Evolutionary conservation across 176 grass and related monocot species (phyloP).

Genomic region (Poa annua): DNA sequence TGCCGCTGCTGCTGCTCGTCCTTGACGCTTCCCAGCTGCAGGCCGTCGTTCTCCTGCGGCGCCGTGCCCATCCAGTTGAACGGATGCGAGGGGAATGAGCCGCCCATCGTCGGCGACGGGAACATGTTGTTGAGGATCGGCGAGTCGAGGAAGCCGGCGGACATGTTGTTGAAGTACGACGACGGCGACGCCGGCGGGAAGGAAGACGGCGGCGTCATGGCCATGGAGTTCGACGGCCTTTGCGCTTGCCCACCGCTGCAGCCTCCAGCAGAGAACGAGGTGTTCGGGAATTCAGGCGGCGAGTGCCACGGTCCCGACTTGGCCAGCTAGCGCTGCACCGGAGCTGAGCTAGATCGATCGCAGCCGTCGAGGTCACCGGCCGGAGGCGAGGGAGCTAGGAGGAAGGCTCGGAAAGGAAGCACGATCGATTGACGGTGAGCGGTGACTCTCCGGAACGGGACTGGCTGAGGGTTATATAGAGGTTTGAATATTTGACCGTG

Average conservation of each 20-base stretch:
- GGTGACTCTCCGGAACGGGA: constrained; percentile 19
- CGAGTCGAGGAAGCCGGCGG: constrained; percentile 65
- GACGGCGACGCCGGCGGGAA: constrained; percentile 61
- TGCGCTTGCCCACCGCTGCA: background rate
- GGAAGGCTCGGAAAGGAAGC: background rate
- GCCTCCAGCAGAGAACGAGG: constrained; percentile 42
- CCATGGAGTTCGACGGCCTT: constrained; percentile 45
- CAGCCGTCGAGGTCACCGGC: background rate
- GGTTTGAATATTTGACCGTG: constrained; percentile 70
- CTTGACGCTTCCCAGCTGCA: constrained; percentile 44
- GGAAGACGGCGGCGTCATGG: constrained; percentile 61
- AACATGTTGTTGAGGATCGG: constrained; percentile 55
- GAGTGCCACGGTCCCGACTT: constrained; percentile 46
- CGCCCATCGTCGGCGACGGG: constrained; percentile 78
- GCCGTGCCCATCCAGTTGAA: constrained; percentile 62
- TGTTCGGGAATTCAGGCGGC: constrained; percentile 56
- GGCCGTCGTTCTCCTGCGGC: constrained; percentile 22
- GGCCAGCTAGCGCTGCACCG: constrained; percentile 3
- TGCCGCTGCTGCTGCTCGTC: constrained; percentile 51
- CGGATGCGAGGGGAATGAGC: constrained; percentile 55
- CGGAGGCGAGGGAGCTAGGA: background rate
- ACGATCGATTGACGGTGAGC: background rate
- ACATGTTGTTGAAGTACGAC: constrained; percentile 56
- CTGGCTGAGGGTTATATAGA: constrained; percentile 53
- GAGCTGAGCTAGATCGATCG: constrained; percentile 48